phyloP scores from a whole-genome alignment of 495 filamentous ascomycete genomes.

The Hypoxylon subgilvum region DNA sequence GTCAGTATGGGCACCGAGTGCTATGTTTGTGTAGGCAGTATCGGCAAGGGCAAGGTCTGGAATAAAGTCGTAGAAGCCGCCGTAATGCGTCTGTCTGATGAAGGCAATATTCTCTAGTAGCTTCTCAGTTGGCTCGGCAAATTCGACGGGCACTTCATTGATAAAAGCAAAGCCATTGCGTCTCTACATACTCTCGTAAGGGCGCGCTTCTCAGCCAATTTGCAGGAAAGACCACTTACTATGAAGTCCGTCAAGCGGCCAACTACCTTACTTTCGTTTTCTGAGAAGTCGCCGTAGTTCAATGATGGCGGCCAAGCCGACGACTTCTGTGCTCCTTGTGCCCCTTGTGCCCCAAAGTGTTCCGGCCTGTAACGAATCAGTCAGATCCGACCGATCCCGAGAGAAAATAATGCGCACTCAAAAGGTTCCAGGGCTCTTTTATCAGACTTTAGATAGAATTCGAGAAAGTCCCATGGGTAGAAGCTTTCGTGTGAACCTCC shows the following conservation, averaged over 20 bases:
- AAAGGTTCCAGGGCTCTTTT: conserved; percentile 41
- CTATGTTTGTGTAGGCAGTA: conserved; percentile 87
- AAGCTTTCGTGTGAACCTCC: conserved; percentile 62
- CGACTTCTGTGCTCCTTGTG: conserved; percentile 16
- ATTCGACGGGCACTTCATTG: conserved; percentile 63
- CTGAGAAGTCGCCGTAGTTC: conserved; percentile 54
- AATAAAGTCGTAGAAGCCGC: conserved; percentile 94
- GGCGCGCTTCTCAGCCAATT: conserved; percentile 1
- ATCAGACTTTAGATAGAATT: conserved; percentile 49
- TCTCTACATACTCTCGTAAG: conserved; percentile 40
- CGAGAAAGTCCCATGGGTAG: conserved; percentile 60
- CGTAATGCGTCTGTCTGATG: conserved; percentile 88
- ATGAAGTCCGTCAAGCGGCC: conserved; percentile 55
- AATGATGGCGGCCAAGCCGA: conserved; percentile 24
- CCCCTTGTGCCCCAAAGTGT: conserved; percentile 30
- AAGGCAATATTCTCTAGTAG: conserved; percentile 81
- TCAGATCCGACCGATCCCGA: not conserved
- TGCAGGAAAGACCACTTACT: conserved; percentile 21
- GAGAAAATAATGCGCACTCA: conserved; percentile 13
- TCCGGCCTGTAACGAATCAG: conserved; percentile 17
- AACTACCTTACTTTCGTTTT: conserved; percentile 64
- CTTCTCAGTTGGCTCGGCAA: conserved; percentile 69
- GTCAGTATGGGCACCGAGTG: conserved; percentile 82
- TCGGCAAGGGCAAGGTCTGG: conserved; percentile 86
- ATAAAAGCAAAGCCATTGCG: conserved; percentile 75